A percentile compares a stretch with the other conserved stretches of the same genome.
Evolutionary conservation across 345 rosid species (phyloP).

Genomic region (Hibiscus tridactylites): DNA sequence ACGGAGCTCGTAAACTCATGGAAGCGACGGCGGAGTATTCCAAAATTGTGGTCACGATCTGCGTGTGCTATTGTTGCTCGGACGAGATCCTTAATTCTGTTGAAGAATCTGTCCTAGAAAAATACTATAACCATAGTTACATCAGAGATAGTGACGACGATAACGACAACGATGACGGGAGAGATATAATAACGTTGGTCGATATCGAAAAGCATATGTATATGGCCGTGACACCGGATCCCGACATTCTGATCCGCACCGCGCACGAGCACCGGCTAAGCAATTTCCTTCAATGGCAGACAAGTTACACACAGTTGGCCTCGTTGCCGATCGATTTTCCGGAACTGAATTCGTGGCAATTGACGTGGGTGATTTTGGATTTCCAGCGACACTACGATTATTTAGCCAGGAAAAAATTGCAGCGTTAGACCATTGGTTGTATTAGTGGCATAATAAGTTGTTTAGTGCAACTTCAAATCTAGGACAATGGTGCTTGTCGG

Average conservation of each 20-base stretch:
- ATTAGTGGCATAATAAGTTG: no score
- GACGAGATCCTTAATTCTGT: conserved; percentile 43
- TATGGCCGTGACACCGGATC: conserved; percentile 48
- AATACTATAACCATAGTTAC: not conserved
- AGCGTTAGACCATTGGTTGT: not conserved
- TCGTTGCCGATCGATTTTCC: conserved; percentile 58
- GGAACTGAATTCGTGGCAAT: conserved; percentile 23
- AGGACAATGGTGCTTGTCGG: no score
- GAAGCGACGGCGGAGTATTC: conserved; percentile 28
- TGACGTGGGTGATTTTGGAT: conserved; percentile 6
- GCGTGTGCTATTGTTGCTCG: conserved; percentile 34
- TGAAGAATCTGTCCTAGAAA: conserved; percentile 26
- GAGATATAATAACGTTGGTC: conserved; percentile 8
- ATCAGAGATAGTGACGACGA: not conserved
- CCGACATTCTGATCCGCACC: conserved; percentile 40
- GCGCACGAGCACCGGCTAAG: conserved; percentile 42
- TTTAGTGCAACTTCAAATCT: no score
- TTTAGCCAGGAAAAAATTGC: not conserved
- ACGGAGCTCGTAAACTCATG: conserved; percentile 34
- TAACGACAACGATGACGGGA: not conserved
- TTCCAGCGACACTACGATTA: not conserved
- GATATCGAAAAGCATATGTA: conserved; percentile 43
- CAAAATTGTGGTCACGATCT: conserved; percentile 24
- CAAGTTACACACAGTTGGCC: conserved; percentile 8
- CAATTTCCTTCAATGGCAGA: conserved; percentile 52